Conservation (phyloP, 2,329 filamentous ascomycete species). For the Verticillium nonalfalfae region DNA sequence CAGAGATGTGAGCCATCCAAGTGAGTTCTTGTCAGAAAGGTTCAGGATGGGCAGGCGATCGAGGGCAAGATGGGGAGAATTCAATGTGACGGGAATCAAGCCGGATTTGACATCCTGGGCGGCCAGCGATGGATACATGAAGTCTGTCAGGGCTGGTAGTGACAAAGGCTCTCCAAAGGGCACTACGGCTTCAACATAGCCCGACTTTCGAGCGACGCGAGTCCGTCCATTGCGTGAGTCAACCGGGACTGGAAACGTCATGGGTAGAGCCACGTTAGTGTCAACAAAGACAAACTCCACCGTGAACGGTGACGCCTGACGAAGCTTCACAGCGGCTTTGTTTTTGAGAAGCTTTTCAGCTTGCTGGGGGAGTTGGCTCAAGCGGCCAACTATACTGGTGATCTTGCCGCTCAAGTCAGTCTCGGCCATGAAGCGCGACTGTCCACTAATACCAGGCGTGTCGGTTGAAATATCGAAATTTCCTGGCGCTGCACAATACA, state of each 20-base stretch:
- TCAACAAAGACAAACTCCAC: conserved; percentile 33
- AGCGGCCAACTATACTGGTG: conserved; percentile 28
- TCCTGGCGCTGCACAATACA: conserved; percentile 16
- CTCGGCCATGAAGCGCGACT: conserved; percentile 20
- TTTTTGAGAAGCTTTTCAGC: conserved; percentile 29
- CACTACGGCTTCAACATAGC: conserved; percentile 37
- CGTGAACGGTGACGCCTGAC: conserved; percentile 29
- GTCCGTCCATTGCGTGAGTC: conserved; percentile 24
- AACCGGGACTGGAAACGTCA: conserved; percentile 34
- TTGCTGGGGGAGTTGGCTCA: conserved; percentile 27
- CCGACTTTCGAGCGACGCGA: conserved; percentile 34
- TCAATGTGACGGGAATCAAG: conserved; percentile 19
- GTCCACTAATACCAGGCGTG: not conserved
- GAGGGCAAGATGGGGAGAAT: conserved; percentile 35
- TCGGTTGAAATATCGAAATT: not conserved
- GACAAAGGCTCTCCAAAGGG: conserved; percentile 19
- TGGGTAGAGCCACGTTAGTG: conserved; percentile 18
- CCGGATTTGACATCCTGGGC: not conserved
- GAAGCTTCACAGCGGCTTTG: conserved; percentile 27
- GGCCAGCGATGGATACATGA: conserved; percentile 28
- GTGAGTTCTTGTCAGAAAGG: conserved; percentile 22
- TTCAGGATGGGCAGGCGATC: conserved; percentile 36
- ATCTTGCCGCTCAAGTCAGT: conserved; percentile 22
- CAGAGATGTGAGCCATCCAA: conserved; percentile 31
- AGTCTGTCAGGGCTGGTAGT: conserved; percentile 18